Percentiles rank a stretch among this genome's conserved stretches.
Evolutionary conservation across 1,284 basidiomycete genomes (phyloP).

Genomic region (Papiliotrema flavescens): DNA sequence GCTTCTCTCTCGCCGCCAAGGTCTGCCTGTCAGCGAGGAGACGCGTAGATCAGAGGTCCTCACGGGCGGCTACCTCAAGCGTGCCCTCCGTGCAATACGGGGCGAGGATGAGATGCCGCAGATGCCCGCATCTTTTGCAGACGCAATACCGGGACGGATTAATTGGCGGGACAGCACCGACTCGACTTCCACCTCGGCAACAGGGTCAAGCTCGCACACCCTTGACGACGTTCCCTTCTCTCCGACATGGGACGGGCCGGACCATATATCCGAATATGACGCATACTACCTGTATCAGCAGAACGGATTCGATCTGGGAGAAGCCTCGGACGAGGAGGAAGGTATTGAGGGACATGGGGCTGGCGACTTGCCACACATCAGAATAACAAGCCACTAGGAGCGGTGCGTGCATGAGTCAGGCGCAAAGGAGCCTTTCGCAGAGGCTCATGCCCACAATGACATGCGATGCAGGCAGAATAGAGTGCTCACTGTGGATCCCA

Average conservation of each 20-base stretch:
- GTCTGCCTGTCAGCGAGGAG: not conserved
- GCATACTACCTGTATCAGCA: slow-evolving; percentile 4
- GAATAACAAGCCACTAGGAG: slow-evolving; percentile 10
- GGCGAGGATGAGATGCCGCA: slow-evolving; percentile 4
- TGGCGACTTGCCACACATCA: slow-evolving; percentile 7
- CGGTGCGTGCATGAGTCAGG: too few species aligned
- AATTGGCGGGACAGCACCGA: not conserved
- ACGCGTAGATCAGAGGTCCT: slow-evolving; percentile 11
- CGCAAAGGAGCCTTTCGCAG: too few species aligned
- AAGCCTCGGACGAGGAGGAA: slow-evolving; percentile 1
- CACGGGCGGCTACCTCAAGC: slow-evolving; percentile 10
- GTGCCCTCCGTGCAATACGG: slow-evolving; percentile 9
- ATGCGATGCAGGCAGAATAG: too few species aligned
- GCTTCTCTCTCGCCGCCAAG: slow-evolving; percentile 10
- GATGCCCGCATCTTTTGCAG: not conserved
- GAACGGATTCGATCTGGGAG: not conserved
- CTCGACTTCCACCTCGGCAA: not conserved
- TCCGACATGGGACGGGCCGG: not conserved
- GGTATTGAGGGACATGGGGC: not conserved
- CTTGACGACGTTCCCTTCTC: slow-evolving; percentile 1
- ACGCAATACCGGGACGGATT: not conserved
- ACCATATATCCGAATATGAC: not conserved
- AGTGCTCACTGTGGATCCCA: too few species aligned
- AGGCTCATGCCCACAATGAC: too few species aligned
- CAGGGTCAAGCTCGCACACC: not conserved